Evolutionary conservation across 768 basidiomycete genomes (phyloP), one percentile per base, ranked within the genome.

Genomic region (Rubroboletus pulcherrimus): DNA sequence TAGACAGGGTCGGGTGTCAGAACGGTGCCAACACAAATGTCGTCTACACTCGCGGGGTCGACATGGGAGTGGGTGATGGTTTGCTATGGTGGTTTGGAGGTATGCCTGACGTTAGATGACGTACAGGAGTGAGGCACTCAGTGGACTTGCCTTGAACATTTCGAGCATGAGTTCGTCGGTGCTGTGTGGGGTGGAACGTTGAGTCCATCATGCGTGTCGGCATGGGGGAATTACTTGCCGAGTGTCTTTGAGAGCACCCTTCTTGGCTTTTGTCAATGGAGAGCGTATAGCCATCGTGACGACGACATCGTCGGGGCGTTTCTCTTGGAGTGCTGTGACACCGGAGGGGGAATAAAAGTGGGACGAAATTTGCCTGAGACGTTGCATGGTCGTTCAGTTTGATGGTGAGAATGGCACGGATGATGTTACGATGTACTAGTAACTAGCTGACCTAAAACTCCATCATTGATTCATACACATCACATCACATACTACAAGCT

Each of bases 21-120:
- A 9, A 89, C 87, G 7, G 84, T 91, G 30, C 91, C 91, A 24
- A 93, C 83, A 60, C 86, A 87, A 50, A 93, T 85, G 63, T 93
- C 91, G 7, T 83, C 84, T 26, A 93, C 79, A 29, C 85, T 73
- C 24, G 70, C 72, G 8, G 89, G 87, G 56, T 89, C 80, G 41
- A 93, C 74, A 12, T 76, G 71, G 38, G 83, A 84, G 52, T 78
- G 76, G 0, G 74, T 69, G 51, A 89, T 76, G n/a, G 77, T 74
- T 75, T 87, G 78, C 85, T 88, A 61, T 12, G 35, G 45, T 30
- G 30, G 44, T 45, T 39, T n/a, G 8, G 6, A 31, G 35, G 42
- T 3, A 19, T 42, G 49, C 58, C 38, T 24, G 24, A 37, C 12
- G 24, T 55, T 40, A 34, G 48, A n/a, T 21, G 12, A 41, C 8